Conservation (phyloP, 2,329 filamentous ascomycete genomes). For the Xylariaceae sp. region DNA sequence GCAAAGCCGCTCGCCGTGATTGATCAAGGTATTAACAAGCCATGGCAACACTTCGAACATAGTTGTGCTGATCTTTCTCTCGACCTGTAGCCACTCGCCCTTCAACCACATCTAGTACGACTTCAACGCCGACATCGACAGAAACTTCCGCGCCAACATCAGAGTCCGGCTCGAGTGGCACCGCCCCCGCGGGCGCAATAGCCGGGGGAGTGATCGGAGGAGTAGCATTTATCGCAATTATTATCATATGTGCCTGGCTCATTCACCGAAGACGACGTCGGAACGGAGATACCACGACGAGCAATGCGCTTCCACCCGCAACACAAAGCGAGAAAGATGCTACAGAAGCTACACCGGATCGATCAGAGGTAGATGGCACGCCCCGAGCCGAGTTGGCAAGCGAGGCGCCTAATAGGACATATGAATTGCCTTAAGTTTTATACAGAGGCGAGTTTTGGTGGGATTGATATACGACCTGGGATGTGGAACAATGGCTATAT, state of each 20-base stretch:
- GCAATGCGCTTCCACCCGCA: background rate
- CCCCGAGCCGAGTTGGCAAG: conserved; percentile 5
- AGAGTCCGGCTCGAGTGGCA: conserved; percentile 2
- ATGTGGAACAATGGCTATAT: background rate
- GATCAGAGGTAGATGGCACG: conserved; percentile 9
- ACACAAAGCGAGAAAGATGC: conserved; percentile 3
- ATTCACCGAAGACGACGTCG: conserved; percentile 5
- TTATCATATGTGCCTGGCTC: conserved; percentile 13
- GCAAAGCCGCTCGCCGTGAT: conserved; percentile 21
- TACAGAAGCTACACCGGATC: background rate
- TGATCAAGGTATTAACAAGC: conserved; percentile 15
- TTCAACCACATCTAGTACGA: conserved; percentile 4
- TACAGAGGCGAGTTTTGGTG: background rate
- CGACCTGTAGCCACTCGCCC: background rate
- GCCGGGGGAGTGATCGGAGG: conserved; percentile 21
- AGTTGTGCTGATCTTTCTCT: background rate
- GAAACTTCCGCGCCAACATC: conserved; percentile 1
- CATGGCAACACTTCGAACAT: background rate
- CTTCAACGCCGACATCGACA: background rate
- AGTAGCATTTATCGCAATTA: conserved; percentile 13
- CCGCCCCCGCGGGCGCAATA: conserved; percentile 9
- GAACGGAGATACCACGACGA: background rate
- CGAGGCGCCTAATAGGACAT: background rate
- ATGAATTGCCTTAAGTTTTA: background rate
- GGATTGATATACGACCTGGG: background rate